These are phyloP conservation scores for Hypoxylon sp. DNA, from an alignment of 2,329 filamentous ascomycete species.

Conservation along the genomic window DNA sequence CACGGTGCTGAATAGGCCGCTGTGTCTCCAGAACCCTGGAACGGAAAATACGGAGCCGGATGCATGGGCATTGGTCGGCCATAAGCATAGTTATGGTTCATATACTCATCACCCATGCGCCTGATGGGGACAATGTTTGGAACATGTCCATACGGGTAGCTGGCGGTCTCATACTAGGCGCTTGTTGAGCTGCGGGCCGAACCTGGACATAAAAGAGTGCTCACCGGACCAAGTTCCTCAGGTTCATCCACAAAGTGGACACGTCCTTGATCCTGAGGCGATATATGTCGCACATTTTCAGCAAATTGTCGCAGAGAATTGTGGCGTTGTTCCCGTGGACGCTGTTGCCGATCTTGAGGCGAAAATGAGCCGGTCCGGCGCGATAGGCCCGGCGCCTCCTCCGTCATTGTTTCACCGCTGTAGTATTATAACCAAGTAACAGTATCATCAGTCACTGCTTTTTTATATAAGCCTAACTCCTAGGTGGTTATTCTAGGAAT, in stretches of 20 bases:
- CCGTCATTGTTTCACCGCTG: slow-evolving; percentile 27
- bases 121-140: neutral
- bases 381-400: slow-evolving; percentile 10
- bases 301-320: slow-evolving; percentile 25
- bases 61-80: slow-evolving; percentile 2
- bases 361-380: slow-evolving; percentile 25
- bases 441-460: too few relatives aligned
- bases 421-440: slow-evolving; percentile 3
- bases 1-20: neutral
- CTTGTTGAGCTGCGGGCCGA: neutral
- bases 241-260: slow-evolving; percentile 28
- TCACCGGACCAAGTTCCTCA: slow-evolving; percentile 24
- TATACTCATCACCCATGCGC: slow-evolving; percentile 1
- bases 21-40: neutral
- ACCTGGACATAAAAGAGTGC: neutral
- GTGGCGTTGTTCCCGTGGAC: slow-evolving; percentile 6
- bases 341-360: slow-evolving; percentile 6
- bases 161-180: slow-evolving; percentile 22
- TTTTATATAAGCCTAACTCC: neutral
- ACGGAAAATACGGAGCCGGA: slow-evolving; percentile 2
- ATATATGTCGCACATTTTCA: slow-evolving; percentile 22
- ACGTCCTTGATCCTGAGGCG: slow-evolving; percentile 5
- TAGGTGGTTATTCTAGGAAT: neutral
- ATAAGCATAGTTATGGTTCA: slow-evolving; percentile 9
- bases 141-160: neutral